Base-by-base conservation (phyloP, 2,329 filamentous ascomycete genomes). In the Apiospora saccharicola region DNA sequence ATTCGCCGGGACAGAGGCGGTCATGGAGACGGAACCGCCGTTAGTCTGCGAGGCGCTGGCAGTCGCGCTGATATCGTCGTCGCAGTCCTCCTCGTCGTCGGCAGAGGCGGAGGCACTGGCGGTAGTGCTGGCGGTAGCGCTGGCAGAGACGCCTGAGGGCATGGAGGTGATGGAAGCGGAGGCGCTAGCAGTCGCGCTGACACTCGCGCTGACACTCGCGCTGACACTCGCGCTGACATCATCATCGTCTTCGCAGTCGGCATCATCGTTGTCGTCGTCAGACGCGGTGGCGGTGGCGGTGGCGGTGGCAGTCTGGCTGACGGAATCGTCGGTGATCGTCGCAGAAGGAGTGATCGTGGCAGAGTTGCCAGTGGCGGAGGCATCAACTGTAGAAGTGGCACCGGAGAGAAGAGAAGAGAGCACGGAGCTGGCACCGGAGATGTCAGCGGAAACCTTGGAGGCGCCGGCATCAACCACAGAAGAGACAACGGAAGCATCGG, bases 81-180 rank as follows among this genome's bases (percentile, higher is more conserved):
- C n/a, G n/a, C 68, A 70, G 1, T 70, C 47, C 4, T 70, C 68
- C 22, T 70, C 74, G 68, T 72, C 71, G 57, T 72, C 68, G 41
- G n/a, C 68, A 26, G 71, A 47, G 16, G 26, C 22, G 34, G 37
- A 67, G 22, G 68, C 61, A 13, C 72, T 73, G 41, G 70, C 47
- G 24, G 37, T 69, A 22, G 67, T 30, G 7, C 37, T 41, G 37
- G 37, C 37, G 26, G 71, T 47, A 22, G 26, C 26, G 34, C 44
- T 68, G 22, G 68, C 61, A 19, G 74, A 74, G 41, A 70, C 47
- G 24, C 14, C 43, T 6, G 68, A 26, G 44, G 41, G 37, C 24
- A 30, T 70, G 19, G 68, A 70, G 0, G 24, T 34, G 19, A 34
- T 70, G 46, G 68, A 16, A 16, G 24, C 34, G 5, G 68, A 69